Base-by-base conservation (phyloP, 805 yeast species). In the Saturnispora silvae region DNA sequence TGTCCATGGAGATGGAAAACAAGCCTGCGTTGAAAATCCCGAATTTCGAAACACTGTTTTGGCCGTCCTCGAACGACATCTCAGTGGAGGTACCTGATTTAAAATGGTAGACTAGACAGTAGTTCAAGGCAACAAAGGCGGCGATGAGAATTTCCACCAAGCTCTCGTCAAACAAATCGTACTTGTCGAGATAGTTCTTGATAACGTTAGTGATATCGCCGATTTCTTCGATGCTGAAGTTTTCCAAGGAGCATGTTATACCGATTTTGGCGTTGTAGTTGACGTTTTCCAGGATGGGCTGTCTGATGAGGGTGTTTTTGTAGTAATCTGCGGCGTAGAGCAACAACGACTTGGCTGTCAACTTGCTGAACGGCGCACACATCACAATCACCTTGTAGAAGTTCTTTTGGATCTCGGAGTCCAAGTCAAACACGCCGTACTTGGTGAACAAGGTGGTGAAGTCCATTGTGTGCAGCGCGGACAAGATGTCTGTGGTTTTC, bases 1-100 rank as follows among this genome's bases (percentile, higher is more conserved):
- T 32, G 18, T 31, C 36, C 45, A 37, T 42, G 3, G 33, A 22
- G 9, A 42, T 14, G 9, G 41, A 31, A 37, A 31, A 42, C 14
- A 42, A 17, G 4, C 45, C 45, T 3, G 45, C 41, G 18, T 38
- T 30, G 18, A 42, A 42, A 3, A 37, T 42, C 4, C 45, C 43
- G n/a, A 40, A 31, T 20, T 33, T 34, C 6, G 38, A 33, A 31
- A 42, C 34, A 20, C 34, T 28, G 2, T 20, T 27, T 4, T 36
- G 18, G 13, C 41, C 33, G 18, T 42, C 45, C 19, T 28, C 25
- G 3, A 9, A 9, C 4, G 18, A 17, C 8, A 42, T 18, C 17
- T 37, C 45, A 7, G 27, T 26, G 24, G 28, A 30, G 7, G 31
- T 22, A 4, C 41, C 43, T 19, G 28, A 28, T 15, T 42, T 40